Conservation (phyloP, 805 yeast species). For the Sungouiella thailandica region DNA sequence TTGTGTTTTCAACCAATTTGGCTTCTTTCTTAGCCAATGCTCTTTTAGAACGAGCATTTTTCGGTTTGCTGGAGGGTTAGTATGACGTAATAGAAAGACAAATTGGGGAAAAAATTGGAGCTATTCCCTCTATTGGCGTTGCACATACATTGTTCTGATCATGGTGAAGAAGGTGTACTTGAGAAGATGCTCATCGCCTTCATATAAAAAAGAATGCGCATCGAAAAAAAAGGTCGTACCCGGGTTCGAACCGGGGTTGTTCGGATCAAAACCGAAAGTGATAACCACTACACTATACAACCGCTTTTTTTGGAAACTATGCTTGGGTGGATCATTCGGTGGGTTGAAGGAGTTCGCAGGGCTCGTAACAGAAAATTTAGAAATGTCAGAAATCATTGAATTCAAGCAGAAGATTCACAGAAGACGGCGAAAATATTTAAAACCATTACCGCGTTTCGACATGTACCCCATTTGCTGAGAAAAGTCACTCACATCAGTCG, state of each 20-base stretch:
- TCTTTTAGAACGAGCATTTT: constrained; percentile 92
- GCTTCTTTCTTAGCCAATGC: constrained; percentile 87
- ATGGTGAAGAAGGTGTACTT: constrained; percentile 12
- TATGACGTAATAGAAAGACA: constrained; percentile 1
- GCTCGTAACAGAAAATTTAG: too few species aligned
- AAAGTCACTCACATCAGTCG: too few species aligned
- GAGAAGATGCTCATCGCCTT: constrained; percentile 6
- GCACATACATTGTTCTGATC: constrained; percentile 36
- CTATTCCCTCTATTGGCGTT: not conserved
- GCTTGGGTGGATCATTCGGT: too few species aligned
- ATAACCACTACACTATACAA: constrained; percentile 75
- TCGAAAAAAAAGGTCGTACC: constrained; percentile 56
- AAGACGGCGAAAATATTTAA: too few species aligned
- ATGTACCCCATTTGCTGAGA: too few species aligned
- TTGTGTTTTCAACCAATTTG: constrained; percentile 82
- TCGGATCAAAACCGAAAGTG: constrained; percentile 79
- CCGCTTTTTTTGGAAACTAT: constrained; percentile 16
- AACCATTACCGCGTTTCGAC: too few species aligned
- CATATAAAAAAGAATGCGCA: constrained; percentile 4
- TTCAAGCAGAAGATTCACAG: too few species aligned
- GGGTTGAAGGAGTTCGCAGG: too few species aligned
- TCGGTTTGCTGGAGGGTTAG: constrained; percentile 61
- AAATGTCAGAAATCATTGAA: too few species aligned
- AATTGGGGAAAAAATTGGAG: too few species aligned
- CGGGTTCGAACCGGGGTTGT: constrained; percentile 84